Evolutionary conservation across 2,329 filamentous ascomycete genomes (phyloP).

Genomic region (Fusarium sp.): DNA sequence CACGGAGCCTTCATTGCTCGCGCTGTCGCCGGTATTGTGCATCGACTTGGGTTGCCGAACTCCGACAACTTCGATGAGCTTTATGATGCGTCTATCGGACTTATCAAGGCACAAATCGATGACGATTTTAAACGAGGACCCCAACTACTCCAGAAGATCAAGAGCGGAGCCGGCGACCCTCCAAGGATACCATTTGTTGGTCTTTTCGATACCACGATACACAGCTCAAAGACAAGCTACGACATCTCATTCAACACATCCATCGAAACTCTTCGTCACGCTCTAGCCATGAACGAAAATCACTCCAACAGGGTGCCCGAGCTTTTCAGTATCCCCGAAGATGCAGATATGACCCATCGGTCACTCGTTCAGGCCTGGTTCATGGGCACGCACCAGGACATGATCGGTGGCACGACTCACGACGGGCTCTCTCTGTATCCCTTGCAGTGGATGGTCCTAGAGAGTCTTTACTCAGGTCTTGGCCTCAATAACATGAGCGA

Average conservation of each 20-base stretch:
- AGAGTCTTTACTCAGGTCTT: slow-evolving; percentile 37
- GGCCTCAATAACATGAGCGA: slow-evolving; percentile 6
- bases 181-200: slow-evolving; percentile 43
- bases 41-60: slow-evolving; percentile 33
- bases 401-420: slow-evolving; percentile 36
- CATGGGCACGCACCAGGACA: slow-evolving; percentile 40
- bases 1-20: slow-evolving; percentile 41
- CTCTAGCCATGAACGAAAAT: slow-evolving; percentile 41
- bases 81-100: slow-evolving; percentile 25
- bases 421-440: slow-evolving; percentile 43
- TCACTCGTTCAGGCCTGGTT: slow-evolving; percentile 44
- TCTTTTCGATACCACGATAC: slow-evolving; percentile 36
- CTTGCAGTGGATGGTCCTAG: slow-evolving; percentile 42
- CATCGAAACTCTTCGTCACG: slow-evolving; percentile 38
- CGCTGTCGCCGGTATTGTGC: slow-evolving; percentile 41
- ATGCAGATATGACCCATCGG: slow-evolving; percentile 16
- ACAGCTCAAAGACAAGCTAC: slow-evolving; percentile 15
- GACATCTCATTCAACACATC: slow-evolving; percentile 38
- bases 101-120: slow-evolving; percentile 40
- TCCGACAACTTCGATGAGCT: slow-evolving; percentile 34
- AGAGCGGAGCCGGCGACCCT: slow-evolving; percentile 9
- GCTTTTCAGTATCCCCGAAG: slow-evolving; percentile 5
- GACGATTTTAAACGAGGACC: slow-evolving; percentile 38
- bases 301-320: slow-evolving; percentile 19
- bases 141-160: slow-evolving; percentile 25